These are phyloP conservation scores for Coemansia interrupta DNA, from an alignment of 192 early-diverging fungal species.

Conservation along the genomic window DNA sequence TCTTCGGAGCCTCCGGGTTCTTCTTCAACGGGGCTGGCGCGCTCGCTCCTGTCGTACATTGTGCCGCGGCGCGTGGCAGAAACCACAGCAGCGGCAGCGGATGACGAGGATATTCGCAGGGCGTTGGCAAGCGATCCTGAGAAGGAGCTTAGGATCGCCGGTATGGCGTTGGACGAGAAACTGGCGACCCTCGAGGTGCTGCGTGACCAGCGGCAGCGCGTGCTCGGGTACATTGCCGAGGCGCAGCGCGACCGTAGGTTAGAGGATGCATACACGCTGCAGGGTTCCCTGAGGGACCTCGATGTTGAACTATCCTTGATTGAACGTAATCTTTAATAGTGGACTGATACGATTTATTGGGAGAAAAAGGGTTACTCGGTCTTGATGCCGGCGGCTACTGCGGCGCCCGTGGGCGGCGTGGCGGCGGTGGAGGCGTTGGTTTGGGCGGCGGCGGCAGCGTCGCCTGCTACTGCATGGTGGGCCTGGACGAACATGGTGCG, in stretches of 20 bases:
- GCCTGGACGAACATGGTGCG: conserved; percentile 66
- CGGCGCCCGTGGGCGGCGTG: not conserved
- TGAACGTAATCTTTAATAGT: conserved; percentile 27
- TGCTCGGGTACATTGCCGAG: conserved; percentile 63
- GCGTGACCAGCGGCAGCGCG: conserved; percentile 64
- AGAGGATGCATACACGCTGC: conserved; percentile 69
- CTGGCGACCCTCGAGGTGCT: conserved; percentile 55
- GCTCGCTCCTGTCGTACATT: too few species aligned
- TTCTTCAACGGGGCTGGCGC: too few species aligned
- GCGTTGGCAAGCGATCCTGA: conserved; percentile 20
- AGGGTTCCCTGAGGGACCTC: conserved; percentile 61
- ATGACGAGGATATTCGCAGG: not conserved
- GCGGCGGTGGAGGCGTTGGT: conserved; percentile 5
- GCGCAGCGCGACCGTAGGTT: conserved; percentile 63
- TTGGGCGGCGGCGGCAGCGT: conserved; percentile 15
- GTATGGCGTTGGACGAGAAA: conserved; percentile 25
- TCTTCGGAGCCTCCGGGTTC: too few species aligned
- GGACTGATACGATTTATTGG: too few species aligned
- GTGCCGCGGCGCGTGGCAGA: too few species aligned
- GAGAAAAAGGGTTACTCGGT: conserved; percentile 11
- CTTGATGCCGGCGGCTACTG: conserved; percentile 9
- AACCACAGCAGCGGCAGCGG: too few species aligned
- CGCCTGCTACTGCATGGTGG: not conserved
- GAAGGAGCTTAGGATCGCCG: conserved; percentile 15
- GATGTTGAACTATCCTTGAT: conserved; percentile 59